These are phyloP conservation scores for Chrysanthemum seticuspe DNA, from an alignment of 129 eudicot species.

Conservation along the genomic window DNA sequence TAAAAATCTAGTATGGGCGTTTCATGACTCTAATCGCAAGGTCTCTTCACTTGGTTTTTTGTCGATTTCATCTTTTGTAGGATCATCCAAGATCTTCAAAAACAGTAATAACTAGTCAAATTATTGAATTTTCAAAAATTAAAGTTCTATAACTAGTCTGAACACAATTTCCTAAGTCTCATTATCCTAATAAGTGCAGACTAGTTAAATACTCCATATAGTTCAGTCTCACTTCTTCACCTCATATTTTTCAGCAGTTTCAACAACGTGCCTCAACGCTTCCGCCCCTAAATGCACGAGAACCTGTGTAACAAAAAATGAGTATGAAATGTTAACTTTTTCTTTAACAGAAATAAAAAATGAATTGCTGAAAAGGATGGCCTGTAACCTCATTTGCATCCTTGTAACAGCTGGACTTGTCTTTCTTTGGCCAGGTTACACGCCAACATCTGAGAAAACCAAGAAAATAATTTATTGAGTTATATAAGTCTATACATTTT, in stretches of 20 bases:
- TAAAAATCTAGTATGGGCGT: too few species aligned
- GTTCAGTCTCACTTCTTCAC: constrained; percentile 20
- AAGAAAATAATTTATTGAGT: too few species aligned
- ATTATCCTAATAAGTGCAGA: neutral
- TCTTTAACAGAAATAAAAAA: neutral
- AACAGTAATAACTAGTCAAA: too few species aligned
- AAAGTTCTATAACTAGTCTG: too few species aligned
- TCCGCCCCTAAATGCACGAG: constrained; percentile 62
- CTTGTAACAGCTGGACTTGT: constrained; percentile 54
- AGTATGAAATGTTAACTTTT: neutral
- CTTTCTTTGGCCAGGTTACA: constrained; percentile 90
- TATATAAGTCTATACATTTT: too few species aligned
- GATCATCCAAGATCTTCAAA: too few species aligned
- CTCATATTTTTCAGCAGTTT: constrained; percentile 49
- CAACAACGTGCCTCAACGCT: constrained; percentile 55
- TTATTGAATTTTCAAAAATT: too few species aligned
- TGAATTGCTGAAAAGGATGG: neutral
- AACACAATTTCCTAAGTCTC: neutral
- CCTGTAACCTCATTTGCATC: constrained; percentile 85
- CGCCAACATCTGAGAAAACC: constrained; percentile 63
- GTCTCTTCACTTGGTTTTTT: too few species aligned
- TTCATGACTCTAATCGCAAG: too few species aligned
- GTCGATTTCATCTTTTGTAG: too few species aligned
- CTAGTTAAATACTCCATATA: neutral
- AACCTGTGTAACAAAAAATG: constrained; percentile 42